Evolutionary conservation across 2,329 filamentous ascomycete genomes (phyloP), one percentile per base, ranked within the genome.

Genomic region (Grosmannia penicillata): DNA sequence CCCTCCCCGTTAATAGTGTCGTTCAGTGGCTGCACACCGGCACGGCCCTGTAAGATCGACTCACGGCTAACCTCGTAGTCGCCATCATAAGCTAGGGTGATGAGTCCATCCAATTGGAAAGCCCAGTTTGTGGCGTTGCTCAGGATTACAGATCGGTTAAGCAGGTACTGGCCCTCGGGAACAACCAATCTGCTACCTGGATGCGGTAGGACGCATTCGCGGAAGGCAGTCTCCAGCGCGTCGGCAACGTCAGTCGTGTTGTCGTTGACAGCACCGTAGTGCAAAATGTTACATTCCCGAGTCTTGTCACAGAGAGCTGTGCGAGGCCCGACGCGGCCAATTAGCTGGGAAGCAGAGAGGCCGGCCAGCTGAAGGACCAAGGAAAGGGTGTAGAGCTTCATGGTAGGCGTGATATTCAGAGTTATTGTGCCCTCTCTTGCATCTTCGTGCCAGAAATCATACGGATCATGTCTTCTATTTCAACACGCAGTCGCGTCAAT

Each of bases 121-220:
- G 56, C 56, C 47, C 53, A 58, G n/a, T 52, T 50, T 8, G 51
- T 55, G 1, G 43, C 54, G 32, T 54, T 54, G 33, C 42, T 46
- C 8, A 55, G 43, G 21, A 51, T 45, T 2, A 56, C 48, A 13
- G 46, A 43, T 10, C 45, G 43, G 19, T 47, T 47, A 19, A 54
- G 40, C 33, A 55, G 37, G 34, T 54, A 54, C 4, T 54, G 32
- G 2, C 52, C 52, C 10, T 49, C 42, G 2, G 53, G 53, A 7
- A 55, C 40, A 18, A 55, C 32, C 14, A 55, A 43, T 6, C 49
- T 44, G 39, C 51, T 51, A 1, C 49, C 46, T 2, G 49, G 47
- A 28, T 47, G 35, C 8, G 19, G 7, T 9, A 26, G 26, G 1
- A 46, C 51, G 38, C 54, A 57, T 1, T 46, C 27, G 4, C 33